Base-by-base conservation (phyloP, 192 early-diverging fungal species). In the Chytriomyces sp. region DNA sequence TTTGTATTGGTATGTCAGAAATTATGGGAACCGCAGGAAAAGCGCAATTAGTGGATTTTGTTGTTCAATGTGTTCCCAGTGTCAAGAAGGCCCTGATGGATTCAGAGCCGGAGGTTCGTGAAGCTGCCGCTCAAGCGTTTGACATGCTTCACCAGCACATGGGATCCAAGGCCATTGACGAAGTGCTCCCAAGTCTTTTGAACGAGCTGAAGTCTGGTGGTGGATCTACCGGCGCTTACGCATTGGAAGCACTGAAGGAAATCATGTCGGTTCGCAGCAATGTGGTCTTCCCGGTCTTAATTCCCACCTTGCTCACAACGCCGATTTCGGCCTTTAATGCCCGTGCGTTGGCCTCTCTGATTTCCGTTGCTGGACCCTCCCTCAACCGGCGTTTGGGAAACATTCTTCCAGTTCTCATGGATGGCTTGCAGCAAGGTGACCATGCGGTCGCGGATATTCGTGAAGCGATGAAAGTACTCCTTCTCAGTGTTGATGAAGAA, bases 261-360 rank as follows among this genome's bases (percentile, higher is more conserved):
- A 92, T 99, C 58, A 98, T 98, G 95, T 88, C 93, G 14, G 93
- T 98, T 44, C 92, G 94, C n/a, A 92, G 93, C 63, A 92, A 93
- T 69, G 93, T 95, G 3, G 98, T 99, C 6, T 97, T 99, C 92
- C 98, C 98, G 6, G 95, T 96, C 34, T 84, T 99, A 57, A 95
- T 99, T 62, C 98, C 98, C 3, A 97, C 94, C 5, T 85, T 99
- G 58, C 90, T 94, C n/a, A 71, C 88, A 19, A 84, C 83, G 31
- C 96, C 96, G 19, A 93, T 99, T 44, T 89, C 89, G 39, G 83
- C 85, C n/a, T 95, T 96, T 79, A 94, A 98, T 72, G 96, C 95
- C 22, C 91, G 90, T 22, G 94, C 95, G 5, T 78, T 99, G 62
- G 89, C 88, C 2, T 91, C 93, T 12, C 76, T 99, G 31, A 91